Percentiles rank a stretch among this genome's conserved stretches.
Evolutionary conservation across 163 green algal species (phyloP).

Genomic region (Volvox carteri): DNA sequence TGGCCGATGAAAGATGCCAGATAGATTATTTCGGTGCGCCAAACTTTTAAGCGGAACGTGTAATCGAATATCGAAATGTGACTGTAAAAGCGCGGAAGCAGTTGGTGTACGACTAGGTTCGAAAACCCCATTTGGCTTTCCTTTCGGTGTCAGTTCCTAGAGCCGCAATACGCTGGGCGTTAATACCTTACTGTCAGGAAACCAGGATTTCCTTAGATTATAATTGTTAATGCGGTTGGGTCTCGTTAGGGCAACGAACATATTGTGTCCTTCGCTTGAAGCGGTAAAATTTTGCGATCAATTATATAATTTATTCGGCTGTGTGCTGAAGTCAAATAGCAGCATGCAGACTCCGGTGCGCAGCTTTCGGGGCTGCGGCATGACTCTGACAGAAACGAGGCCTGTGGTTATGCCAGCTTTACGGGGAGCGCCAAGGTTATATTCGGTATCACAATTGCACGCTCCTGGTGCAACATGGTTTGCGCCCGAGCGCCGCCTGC

Average conservation of each 20-base stretch:
- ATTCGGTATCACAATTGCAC: background rate
- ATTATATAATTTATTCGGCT: background rate
- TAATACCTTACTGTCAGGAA: too few relatives aligned
- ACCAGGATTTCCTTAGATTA: too few relatives aligned
- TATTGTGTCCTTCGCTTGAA: background rate
- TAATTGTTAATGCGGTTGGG: background rate
- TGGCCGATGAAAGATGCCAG: too few relatives aligned
- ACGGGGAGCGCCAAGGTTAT: background rate
- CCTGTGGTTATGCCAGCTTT: background rate
- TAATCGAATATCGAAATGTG: too few relatives aligned
- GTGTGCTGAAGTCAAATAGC: background rate
- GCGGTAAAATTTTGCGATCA: background rate
- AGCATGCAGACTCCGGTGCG: background rate
- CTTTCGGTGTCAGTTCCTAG: background rate
- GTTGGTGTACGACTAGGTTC: too few relatives aligned
- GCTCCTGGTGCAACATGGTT: background rate
- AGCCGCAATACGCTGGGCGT: too few relatives aligned
- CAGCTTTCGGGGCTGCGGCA: background rate
- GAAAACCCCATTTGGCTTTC: background rate
- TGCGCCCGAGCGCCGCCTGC: slow-evolving; percentile 1
- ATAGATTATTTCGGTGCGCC: too few relatives aligned
- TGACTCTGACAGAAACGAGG: background rate
- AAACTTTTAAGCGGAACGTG: too few relatives aligned
- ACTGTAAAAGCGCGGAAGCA: too few relatives aligned
- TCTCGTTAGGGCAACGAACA: background rate